Evolutionary conservation across 805 yeast species (phyloP).

Genomic region (Yamadazyma endophytica): DNA sequence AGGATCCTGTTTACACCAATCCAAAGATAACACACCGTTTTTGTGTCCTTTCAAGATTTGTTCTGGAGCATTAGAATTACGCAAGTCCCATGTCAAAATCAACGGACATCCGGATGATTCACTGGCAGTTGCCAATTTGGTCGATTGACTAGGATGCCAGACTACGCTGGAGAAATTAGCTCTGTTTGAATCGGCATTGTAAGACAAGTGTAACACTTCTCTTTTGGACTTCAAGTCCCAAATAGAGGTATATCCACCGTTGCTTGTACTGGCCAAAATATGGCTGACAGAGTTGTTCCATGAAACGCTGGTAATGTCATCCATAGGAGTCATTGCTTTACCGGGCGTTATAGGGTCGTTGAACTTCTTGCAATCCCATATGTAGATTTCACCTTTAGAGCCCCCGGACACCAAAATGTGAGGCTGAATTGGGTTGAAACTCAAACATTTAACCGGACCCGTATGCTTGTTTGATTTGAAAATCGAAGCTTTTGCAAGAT

Average conservation of each 20-base stretch:
- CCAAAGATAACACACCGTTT: slow-evolving; percentile 84
- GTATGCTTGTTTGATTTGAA: slow-evolving; percentile 56
- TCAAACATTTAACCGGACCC: slow-evolving; percentile 66
- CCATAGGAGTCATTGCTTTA: slow-evolving; percentile 71
- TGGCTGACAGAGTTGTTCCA: slow-evolving; percentile 86
- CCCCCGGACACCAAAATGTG: slow-evolving; percentile 85
- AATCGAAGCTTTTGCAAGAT: slow-evolving; percentile 40
- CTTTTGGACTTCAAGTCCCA: slow-evolving; percentile 90
- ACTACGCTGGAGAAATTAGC: slow-evolving; percentile 77
- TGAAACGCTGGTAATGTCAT: slow-evolving; percentile 73
- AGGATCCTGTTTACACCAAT: slow-evolving; percentile 89
- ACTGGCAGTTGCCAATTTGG: slow-evolving; percentile 84
- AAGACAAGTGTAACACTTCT: slow-evolving; percentile 82
- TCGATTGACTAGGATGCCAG: slow-evolving; percentile 92
- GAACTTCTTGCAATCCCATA: slow-evolving; percentile 80
- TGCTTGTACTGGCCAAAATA: slow-evolving; percentile 86
- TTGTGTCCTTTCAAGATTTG: slow-evolving; percentile 70
- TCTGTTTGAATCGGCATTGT: slow-evolving; percentile 51
- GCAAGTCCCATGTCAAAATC: slow-evolving; percentile 87
- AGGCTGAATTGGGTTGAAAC: slow-evolving; percentile 70
- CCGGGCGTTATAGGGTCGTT: slow-evolving; percentile 67
- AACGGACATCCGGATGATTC: slow-evolving; percentile 77
- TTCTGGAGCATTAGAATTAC: slow-evolving; percentile 92
- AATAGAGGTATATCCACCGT: slow-evolving; percentile 80
- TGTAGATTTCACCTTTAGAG: slow-evolving; percentile 77